Percentiles rank a stretch among this genome's conserved stretches.
Evolutionary conservation across 2,329 filamentous ascomycete species (phyloP).

Genomic region (Calonectria hawksworthii): DNA sequence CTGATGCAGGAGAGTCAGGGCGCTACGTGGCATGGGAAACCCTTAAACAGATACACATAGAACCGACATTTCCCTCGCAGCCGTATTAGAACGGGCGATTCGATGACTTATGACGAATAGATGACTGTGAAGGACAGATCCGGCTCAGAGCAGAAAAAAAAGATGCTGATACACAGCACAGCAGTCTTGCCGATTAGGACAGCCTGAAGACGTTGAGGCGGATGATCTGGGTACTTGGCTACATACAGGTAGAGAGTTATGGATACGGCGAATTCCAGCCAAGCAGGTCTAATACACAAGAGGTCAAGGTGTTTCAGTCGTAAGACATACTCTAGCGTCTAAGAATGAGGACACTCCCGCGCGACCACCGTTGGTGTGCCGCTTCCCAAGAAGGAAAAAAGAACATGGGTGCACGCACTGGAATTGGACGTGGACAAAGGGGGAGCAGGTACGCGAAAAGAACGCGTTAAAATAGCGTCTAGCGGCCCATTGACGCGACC

Average conservation of each 20-base stretch:
- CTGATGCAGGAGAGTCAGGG: constrained; percentile 34
- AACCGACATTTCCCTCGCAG: constrained; percentile 38
- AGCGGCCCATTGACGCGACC: constrained; percentile 16
- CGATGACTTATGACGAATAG: constrained; percentile 41
- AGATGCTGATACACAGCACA: background rate
- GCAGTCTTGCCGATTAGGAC: background rate
- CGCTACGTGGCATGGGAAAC: constrained; percentile 33
- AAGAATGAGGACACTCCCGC: background rate
- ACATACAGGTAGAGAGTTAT: background rate
- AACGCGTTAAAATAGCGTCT: constrained; percentile 44
- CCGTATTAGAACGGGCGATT: constrained; percentile 36
- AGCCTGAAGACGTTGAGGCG: background rate
- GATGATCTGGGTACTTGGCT: background rate
- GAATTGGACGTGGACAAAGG: constrained; percentile 35
- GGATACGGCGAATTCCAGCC: background rate
- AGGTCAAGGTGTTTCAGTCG: background rate
- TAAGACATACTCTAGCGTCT: background rate
- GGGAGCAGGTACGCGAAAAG: constrained; percentile 29
- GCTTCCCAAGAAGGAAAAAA: constrained; percentile 13
- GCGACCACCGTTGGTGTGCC: background rate
- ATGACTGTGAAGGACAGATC: constrained; percentile 10
- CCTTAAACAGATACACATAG: constrained; percentile 36
- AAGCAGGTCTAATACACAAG: background rate
- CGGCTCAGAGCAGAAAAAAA: background rate
- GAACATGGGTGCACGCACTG: constrained; percentile 19